Evolutionary conservation across 768 basidiomycete genomes (phyloP), one percentile per base, ranked within the genome.

Genomic region (Tulasnella sp.): DNA sequence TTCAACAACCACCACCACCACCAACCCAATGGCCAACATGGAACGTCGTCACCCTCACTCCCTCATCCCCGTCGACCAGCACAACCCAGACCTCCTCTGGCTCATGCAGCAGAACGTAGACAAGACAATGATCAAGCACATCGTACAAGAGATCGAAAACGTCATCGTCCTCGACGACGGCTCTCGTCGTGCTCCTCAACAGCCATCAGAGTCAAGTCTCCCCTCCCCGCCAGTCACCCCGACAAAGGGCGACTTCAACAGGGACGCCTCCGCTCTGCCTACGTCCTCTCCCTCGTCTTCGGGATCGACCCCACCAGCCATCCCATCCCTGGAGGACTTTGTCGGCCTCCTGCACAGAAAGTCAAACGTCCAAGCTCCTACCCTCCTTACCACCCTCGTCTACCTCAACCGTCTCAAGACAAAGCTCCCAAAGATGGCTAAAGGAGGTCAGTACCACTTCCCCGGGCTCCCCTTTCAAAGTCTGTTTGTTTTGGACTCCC

Each of bases 321-420:
- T 90, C 36, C 88, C 92, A 40, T 85, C 88, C 41, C 83, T 99
- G 66, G 87, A 91, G 76, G 85, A 89, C 69, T 99, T 97, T 80
- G 95, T 99, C 79, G 81, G 86, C 70, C 87, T 87, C 77, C 84
- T 98, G 69, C 88, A 94, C 75, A 83, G 87, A 74, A 85, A 85
- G 78, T 91, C 91, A 47, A 92, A 94, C 77, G 94, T 98, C 64
- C 93, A 94, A 79, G 92, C 93, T 6, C 85, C 93, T 34, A 98
- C 95, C 26, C 84, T 99, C 69, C 88, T 97, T 67, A 88, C 92
- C 39, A 97, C 95, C 37, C 84, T 98, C 78, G 84, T 96, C 75
- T 98, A 95, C 82, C 89, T 99, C 75, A 90, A 95, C 75, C 87
- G 96, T 40, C 84, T 99, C 68, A 88, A 89, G 64, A 79, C 83